These are phyloP conservation scores for Leccinum fibrillosum DNA, from an alignment of 768 basidiomycete species.

Conservation along the genomic window DNA sequence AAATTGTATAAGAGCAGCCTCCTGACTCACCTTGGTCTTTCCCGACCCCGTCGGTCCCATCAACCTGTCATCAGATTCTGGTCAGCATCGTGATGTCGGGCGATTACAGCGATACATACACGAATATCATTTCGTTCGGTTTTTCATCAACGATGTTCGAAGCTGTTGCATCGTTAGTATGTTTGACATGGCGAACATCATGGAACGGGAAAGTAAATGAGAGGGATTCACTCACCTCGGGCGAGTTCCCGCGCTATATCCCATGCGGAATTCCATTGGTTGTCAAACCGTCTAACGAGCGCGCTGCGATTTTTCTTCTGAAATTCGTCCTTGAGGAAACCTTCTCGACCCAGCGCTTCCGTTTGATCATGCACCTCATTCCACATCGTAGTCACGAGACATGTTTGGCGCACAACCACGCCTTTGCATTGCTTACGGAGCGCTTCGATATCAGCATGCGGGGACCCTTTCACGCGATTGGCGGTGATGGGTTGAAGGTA, in stretches of 20 bases:
- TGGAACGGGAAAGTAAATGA: background rate
- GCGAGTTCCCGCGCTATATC: background rate
- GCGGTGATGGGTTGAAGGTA: constrained; percentile 7
- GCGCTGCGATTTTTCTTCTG: background rate
- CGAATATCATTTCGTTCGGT: background rate
- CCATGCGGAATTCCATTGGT: background rate
- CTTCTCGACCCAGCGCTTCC: background rate
- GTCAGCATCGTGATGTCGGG: background rate
- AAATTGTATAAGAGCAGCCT: no score
- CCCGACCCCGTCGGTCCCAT: constrained; percentile 5
- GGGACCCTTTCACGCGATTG: background rate
- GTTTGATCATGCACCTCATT: background rate
- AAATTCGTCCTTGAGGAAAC: background rate
- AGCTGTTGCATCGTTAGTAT: background rate
- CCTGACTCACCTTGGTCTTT: constrained; percentile 2
- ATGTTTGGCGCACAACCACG: background rate
- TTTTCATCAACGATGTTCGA: background rate
- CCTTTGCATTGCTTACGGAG: background rate
- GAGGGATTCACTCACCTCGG: background rate
- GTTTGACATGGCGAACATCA: background rate
- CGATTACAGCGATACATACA: background rate
- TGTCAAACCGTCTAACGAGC: constrained; percentile 1
- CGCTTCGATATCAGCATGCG: background rate
- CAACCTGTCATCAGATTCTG: background rate
- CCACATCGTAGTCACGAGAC: constrained; percentile 12